Percentiles rank a stretch among this genome's conserved stretches.
These are phyloP conservation scores for Mariannaea elegans DNA, from an alignment of 2,329 filamentous ascomycete genomes.

Conservation along the genomic window DNA sequence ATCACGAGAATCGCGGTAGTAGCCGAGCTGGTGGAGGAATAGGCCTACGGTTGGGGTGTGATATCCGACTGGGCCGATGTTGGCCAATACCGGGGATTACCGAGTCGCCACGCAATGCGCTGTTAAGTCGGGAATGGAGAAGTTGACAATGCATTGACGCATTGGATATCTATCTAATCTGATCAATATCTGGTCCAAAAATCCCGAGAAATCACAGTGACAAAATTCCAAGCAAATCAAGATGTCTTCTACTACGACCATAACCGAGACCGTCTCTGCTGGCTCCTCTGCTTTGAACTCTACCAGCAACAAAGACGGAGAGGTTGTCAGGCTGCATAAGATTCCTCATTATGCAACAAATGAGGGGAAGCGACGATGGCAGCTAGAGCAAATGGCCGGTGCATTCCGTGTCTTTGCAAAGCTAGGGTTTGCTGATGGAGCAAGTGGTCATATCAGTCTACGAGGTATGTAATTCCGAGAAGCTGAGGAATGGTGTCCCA, in stretches of 20 bases:
- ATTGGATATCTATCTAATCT: neutral
- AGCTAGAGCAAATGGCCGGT: slow-evolving; percentile 51
- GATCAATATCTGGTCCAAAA: neutral
- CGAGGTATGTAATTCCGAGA: slow-evolving; percentile 25
- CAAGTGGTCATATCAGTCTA: slow-evolving; percentile 57
- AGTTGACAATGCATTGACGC: neutral
- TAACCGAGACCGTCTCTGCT: neutral
- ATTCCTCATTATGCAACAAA: slow-evolving; percentile 31
- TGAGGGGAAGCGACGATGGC: slow-evolving; percentile 41
- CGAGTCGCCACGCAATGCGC: neutral
- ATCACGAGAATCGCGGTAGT: slow-evolving; percentile 1
- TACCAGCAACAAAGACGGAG: slow-evolving; percentile 17
- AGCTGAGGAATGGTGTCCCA: too few relatives aligned
- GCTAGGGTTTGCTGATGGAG: slow-evolving; percentile 55
- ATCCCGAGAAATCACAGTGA: neutral
- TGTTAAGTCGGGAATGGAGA: neutral
- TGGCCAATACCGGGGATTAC: slow-evolving; percentile 24
- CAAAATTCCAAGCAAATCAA: neutral
- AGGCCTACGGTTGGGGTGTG: slow-evolving; percentile 5
- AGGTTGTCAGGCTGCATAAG: slow-evolving; percentile 28
- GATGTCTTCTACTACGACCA: slow-evolving; percentile 28
- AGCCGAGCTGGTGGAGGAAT: neutral
- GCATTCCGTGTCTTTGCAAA: slow-evolving; percentile 59
- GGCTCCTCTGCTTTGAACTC: slow-evolving; percentile 25
- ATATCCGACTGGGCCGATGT: neutral